These are phyloP conservation scores for Solanum chmielewskii DNA, from an alignment of 257 asterid species.

Conservation along the genomic window DNA sequence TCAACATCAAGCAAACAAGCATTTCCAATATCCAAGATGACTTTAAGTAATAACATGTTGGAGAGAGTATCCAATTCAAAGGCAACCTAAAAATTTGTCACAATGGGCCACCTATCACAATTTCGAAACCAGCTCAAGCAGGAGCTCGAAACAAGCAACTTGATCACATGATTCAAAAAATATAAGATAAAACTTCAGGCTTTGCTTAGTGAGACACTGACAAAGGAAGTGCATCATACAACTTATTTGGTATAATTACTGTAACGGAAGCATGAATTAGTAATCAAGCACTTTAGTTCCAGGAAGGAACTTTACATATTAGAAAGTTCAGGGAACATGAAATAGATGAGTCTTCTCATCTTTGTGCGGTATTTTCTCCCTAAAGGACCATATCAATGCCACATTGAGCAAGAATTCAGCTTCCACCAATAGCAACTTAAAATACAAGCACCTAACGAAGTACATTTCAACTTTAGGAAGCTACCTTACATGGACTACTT, in stretches of 20 bases:
- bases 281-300: background rate
- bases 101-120: background rate
- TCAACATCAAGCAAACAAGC: background rate
- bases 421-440: background rate
- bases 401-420: background rate
- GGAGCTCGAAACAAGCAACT: conserved; percentile 43
- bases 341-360: background rate
- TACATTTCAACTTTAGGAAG: background rate
- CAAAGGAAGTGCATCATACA: background rate
- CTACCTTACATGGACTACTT: background rate
- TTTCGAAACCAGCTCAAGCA: background rate
- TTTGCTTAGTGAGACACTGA: background rate
- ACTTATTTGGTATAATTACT: background rate
- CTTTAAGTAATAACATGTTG: background rate
- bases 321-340: background rate
- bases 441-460: background rate
- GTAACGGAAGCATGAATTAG: background rate
- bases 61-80: background rate
- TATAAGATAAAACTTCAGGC: background rate
- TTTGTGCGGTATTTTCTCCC: background rate
- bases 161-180: background rate
- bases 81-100: background rate
- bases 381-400: background rate
- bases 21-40: background rate
- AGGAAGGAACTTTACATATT: background rate